Percentiles rank a stretch among this genome's conserved stretches.
These are phyloP conservation scores for Diplosphaera chodatii DNA, from an alignment of 139 green algal species.

Conservation along the genomic window DNA sequence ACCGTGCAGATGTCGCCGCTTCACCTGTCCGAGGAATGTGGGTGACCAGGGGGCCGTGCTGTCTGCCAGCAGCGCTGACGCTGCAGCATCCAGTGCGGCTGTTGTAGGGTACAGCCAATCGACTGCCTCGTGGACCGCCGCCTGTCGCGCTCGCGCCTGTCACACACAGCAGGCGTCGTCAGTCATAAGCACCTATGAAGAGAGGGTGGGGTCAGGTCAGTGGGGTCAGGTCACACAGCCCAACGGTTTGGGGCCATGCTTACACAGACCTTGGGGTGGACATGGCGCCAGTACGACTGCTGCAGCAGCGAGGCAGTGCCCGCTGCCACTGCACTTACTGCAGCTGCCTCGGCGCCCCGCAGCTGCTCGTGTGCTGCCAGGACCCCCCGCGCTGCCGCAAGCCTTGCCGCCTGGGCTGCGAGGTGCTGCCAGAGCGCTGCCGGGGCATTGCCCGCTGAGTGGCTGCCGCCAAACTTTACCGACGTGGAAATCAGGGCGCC, in stretches of 20 bases:
- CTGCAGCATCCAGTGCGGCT: slow-evolving; percentile 28
- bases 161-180: too few species aligned
- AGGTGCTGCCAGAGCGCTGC: neutral
- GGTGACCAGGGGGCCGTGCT: neutral
- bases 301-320: slow-evolving; percentile 34
- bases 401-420: neutral
- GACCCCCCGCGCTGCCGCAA: slow-evolving; percentile 3
- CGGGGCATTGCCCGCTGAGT: too few species aligned
- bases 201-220: too few species aligned
- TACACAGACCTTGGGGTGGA: slow-evolving; percentile 29
- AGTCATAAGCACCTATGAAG: too few species aligned
- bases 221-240: too few species aligned
- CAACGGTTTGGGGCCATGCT: too few species aligned
- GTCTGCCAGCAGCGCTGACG: slow-evolving; percentile 21
- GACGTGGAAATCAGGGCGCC: slow-evolving; percentile 2
- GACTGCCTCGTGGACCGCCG: slow-evolving; percentile 43
- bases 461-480: too few species aligned
- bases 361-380: slow-evolving; percentile 14
- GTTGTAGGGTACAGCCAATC: slow-evolving; percentile 48
- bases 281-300: slow-evolving; percentile 46
- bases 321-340: slow-evolving; percentile 9
- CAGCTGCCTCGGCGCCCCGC: slow-evolving; percentile 10
- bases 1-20: too few species aligned
- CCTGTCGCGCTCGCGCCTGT: slow-evolving; percentile 10
- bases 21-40: neutral